Evolutionary conservation across 2,329 filamentous ascomycete species (phyloP), one percentile per base, ranked within the genome.

Genomic region (Ophiostoma quercus): DNA sequence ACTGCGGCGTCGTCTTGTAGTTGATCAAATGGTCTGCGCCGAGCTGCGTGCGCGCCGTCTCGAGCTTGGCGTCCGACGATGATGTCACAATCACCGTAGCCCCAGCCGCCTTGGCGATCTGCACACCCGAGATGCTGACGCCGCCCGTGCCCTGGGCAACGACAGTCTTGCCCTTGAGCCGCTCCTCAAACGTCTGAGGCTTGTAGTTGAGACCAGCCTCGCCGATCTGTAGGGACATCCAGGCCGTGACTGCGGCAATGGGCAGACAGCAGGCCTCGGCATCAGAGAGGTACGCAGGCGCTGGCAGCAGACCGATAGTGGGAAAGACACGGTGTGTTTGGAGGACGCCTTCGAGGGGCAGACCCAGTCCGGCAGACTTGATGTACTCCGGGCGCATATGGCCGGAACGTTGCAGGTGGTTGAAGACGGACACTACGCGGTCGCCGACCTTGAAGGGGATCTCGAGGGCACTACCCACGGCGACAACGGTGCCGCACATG

Each of bases 351-450:
- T 80, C 80, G 0, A 86, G 79, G 0, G 88, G 89, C 2, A 87
- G 79, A 3, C 90, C 89, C 14, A 91, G 79, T 0, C 88, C 87
- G 3, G 80, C 87, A 3, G 80, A 82, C 0, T 78, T 79, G 77
- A 90, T 80, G 73, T 88, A 81, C 22, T 80, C 79, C 68, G 83
- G 83, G 32, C 81, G 81, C 71, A 90, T 80, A 75, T 88, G 85
- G n/a, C 88, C 88, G 3, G 81, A 83, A 68, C 87, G 78, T 74
- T 86, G 84, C 8, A 78, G 79, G 76, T 85, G 83, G 74, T 84
- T 84, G 78, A 90, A 92, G 68, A 85, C 90, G 25, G 84, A 84
- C 69, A 90, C 82, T 54, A 92, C 89, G n/a, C 88, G 85, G 70
- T 90, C 85, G 71, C 89, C 88, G 19, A 80, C 78, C 69, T 82